Conservation (phyloP, 164 flowering plant genomes). For the Chloranthus sessilifolius region DNA sequence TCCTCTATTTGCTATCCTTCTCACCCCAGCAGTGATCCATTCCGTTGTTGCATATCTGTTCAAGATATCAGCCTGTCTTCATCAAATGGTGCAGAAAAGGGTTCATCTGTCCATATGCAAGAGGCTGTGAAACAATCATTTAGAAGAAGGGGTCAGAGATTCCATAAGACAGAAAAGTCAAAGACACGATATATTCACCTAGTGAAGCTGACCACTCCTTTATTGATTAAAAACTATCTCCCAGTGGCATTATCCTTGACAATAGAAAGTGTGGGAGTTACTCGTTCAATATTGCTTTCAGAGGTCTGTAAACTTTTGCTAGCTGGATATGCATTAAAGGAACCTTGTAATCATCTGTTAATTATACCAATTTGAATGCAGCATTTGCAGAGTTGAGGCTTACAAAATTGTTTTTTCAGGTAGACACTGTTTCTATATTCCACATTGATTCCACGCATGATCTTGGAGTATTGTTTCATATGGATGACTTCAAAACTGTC, state of each 20-base stretch:
- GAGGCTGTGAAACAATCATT: slow-evolving; percentile 7
- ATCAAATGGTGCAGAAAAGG: slow-evolving; percentile 20
- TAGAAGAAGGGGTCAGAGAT: slow-evolving; percentile 2
- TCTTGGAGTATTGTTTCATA: slow-evolving; percentile 44
- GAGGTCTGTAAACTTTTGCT: slow-evolving; percentile 47
- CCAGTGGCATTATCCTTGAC: slow-evolving; percentile 49
- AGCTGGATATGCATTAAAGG: slow-evolving; percentile 1
- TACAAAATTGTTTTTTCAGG: slow-evolving; percentile 37
- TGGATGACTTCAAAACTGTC: slow-evolving; percentile 53
- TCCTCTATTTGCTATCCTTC: slow-evolving; percentile 94
- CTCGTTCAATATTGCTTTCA: slow-evolving; percentile 40
- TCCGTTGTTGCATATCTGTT: slow-evolving; percentile 89
- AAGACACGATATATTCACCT: slow-evolving; percentile 46
- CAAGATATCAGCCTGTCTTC: slow-evolving; percentile 44
- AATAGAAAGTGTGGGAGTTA: slow-evolving; percentile 66
- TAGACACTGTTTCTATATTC: slow-evolving; percentile 50
- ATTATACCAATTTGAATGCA: not conserved
- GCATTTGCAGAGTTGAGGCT: not conserved
- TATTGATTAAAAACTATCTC: slow-evolving; percentile 65
- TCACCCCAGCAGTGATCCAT: slow-evolving; percentile 78
- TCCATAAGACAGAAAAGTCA: slow-evolving; percentile 15
- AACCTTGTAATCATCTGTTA: too few relatives aligned
- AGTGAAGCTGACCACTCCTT: slow-evolving; percentile 65
- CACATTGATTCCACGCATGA: slow-evolving; percentile 88
- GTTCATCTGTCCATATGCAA: slow-evolving; percentile 15